These are phyloP conservation scores for Chaetomiaceae sp. DNA, from an alignment of 2,329 filamentous ascomycete species.

Conservation along the genomic window DNA sequence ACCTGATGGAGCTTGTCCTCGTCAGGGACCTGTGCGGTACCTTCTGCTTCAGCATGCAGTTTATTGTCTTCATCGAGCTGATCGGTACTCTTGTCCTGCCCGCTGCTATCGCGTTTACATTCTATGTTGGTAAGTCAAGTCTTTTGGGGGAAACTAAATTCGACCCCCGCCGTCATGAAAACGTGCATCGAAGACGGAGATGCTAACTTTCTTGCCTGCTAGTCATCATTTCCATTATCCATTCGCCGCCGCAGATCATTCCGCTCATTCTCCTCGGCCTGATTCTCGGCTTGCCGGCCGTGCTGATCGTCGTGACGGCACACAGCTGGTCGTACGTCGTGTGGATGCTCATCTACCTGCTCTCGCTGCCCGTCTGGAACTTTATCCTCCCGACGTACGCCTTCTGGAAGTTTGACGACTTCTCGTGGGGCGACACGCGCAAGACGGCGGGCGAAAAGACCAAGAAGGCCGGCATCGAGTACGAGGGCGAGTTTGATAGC, in stretches of 20 bases:
- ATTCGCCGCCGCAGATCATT: constrained; percentile 74
- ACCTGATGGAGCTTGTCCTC: constrained; percentile 93
- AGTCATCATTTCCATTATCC: constrained; percentile 84
- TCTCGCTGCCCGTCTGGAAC: constrained; percentile 95
- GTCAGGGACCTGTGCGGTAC: constrained; percentile 96
- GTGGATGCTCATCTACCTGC: constrained; percentile 96
- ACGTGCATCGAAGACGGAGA: too few species aligned
- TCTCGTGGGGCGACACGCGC: constrained; percentile 96
- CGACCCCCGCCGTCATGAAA: too few species aligned
- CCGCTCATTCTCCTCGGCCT: constrained; percentile 83
- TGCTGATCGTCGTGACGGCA: constrained; percentile 89
- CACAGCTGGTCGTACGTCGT: constrained; percentile 87
- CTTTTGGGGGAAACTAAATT: too few species aligned
- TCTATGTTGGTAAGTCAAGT: constrained; percentile 79
- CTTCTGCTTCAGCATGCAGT: constrained; percentile 99
- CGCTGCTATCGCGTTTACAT: constrained; percentile 92
- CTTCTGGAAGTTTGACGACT: constrained; percentile 99
- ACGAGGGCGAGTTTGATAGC: constrained; percentile 94
- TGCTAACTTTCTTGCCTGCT: constrained; percentile 3
- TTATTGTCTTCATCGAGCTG: constrained; percentile 92
- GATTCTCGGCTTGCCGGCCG: constrained; percentile 87
- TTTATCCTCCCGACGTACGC: constrained; percentile 90
- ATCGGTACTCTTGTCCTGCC: constrained; percentile 91
- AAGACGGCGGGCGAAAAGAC: constrained; percentile 89
- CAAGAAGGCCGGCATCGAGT: constrained; percentile 80